Conservation (phyloP, 345 rosid genomes). For the Gossypium ekmanianum region DNA sequence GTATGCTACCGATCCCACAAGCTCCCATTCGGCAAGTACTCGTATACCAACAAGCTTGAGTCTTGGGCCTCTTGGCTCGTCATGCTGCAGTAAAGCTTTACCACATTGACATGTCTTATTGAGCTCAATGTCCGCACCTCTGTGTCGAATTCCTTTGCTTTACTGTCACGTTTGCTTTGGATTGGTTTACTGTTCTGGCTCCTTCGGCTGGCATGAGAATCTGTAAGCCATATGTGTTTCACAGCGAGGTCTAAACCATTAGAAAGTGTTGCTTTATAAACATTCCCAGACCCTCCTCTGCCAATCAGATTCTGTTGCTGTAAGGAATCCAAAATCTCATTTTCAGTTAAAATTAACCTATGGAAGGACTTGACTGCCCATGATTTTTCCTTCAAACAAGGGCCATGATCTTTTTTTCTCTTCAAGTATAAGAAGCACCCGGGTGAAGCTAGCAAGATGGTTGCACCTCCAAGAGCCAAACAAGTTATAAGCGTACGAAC, state of each 20-base stretch:
- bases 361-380: slow-evolving; percentile 86
- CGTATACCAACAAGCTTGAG: slow-evolving; percentile 83
- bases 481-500: slow-evolving; percentile 44
- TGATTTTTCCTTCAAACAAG: slow-evolving; percentile 57
- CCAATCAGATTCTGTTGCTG: slow-evolving; percentile 82
- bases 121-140: slow-evolving; percentile 90
- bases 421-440: slow-evolving; percentile 48
- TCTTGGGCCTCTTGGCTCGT: slow-evolving; percentile 86
- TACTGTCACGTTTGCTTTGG: slow-evolving; percentile 36
- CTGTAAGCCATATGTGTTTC: slow-evolving; percentile 51
- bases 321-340: slow-evolving; percentile 80
- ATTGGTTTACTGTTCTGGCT: slow-evolving; percentile 58
- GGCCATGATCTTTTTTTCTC: slow-evolving; percentile 44
- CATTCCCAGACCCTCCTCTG: slow-evolving; percentile 85
- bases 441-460: slow-evolving; percentile 41
- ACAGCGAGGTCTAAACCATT: slow-evolving; percentile 77
- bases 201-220: slow-evolving; percentile 26
- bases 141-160: slow-evolving; percentile 64
- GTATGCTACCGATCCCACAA: slow-evolving; percentile 80
- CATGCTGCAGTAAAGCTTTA: slow-evolving; percentile 87
- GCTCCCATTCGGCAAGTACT: slow-evolving; percentile 91
- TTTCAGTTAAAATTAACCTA: slow-evolving; percentile 58
- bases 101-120: slow-evolving; percentile 83
- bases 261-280: slow-evolving; percentile 60
- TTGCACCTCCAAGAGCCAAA: slow-evolving; percentile 44